A percentile compares a stretch with the other conserved stretches of the same genome.
Conservation (phyloP, 768 basidiomycete genomes). For the Tulasnella sp. region DNA sequence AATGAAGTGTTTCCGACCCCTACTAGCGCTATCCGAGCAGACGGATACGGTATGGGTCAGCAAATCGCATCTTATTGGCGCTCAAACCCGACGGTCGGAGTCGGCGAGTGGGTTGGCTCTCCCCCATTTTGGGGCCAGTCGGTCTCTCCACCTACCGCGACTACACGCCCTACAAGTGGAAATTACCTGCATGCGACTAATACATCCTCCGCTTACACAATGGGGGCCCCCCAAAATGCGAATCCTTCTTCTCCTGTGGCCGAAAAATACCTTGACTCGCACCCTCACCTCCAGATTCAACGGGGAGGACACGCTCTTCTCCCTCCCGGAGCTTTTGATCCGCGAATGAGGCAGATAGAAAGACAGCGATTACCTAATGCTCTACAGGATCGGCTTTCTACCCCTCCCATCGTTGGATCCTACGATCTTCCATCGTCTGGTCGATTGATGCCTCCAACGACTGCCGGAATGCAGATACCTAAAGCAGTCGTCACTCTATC, state of each 20-base stretch:
- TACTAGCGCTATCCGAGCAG: neutral
- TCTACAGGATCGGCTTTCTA: too few species aligned
- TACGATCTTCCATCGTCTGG: too few species aligned
- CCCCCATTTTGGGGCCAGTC: neutral
- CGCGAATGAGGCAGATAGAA: conserved; percentile 22
- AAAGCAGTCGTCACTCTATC: conserved; percentile 3
- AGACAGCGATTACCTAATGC: too few species aligned
- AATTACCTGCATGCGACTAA: conserved; percentile 18
- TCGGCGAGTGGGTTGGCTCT: conserved; percentile 8
- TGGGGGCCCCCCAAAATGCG: neutral
- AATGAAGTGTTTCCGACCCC: neutral
- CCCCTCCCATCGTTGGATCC: too few species aligned
- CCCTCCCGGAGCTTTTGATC: conserved; percentile 23
- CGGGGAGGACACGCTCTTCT: neutral
- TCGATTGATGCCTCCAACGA: neutral
- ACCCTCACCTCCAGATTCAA: neutral
- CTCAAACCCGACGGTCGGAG: neutral
- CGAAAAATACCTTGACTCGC: conserved; percentile 16
- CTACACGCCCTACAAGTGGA: neutral
- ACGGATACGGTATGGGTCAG: neutral
- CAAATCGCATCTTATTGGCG: neutral
- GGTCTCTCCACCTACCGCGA: neutral
- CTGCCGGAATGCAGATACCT: neutral
- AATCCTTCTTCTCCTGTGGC: conserved; percentile 7
- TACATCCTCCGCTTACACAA: neutral